These are phyloP conservation scores for Chaetomium fimeti DNA, from an alignment of 495 filamentous ascomycete species.

Conservation along the genomic window DNA sequence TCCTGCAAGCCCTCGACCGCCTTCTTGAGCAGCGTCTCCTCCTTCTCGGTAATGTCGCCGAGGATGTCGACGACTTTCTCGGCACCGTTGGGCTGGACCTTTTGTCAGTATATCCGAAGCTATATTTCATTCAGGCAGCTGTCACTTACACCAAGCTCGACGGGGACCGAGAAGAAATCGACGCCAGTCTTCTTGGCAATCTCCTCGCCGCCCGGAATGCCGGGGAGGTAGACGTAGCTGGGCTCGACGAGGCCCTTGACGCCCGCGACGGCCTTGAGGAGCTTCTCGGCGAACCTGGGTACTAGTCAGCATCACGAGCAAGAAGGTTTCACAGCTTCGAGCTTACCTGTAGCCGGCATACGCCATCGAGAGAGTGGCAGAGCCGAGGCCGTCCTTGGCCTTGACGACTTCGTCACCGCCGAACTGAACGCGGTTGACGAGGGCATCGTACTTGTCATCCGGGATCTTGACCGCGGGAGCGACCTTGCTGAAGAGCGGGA, in stretches of 20 bases:
- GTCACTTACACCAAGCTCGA: conserved; percentile 84
- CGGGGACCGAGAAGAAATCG: conserved; percentile 93
- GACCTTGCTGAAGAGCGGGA: conserved; percentile 92
- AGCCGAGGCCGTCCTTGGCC: conserved; percentile 94
- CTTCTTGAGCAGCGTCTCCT: conserved; percentile 81
- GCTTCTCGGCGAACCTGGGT: conserved; percentile 80
- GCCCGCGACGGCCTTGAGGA: conserved; percentile 83
- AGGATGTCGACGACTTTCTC: conserved; percentile 82
- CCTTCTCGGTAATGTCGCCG: conserved; percentile 66
- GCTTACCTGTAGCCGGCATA: conserved; percentile 86
- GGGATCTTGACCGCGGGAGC: conserved; percentile 77
- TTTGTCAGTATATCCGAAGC: conserved; percentile 32
- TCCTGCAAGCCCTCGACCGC: conserved; percentile 72
- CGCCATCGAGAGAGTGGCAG: conserved; percentile 96
- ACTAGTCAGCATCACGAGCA: conserved; percentile 31
- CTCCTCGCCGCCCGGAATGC: conserved; percentile 80
- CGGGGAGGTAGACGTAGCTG: conserved; percentile 90
- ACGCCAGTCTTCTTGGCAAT: conserved; percentile 76
- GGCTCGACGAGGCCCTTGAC: conserved; percentile 91
- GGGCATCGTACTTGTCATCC: conserved; percentile 76
- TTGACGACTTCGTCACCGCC: conserved; percentile 98
- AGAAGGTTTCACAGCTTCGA: background rate
- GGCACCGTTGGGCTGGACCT: conserved; percentile 68
- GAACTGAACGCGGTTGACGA: conserved; percentile 94
- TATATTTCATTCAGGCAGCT: background rate